Conservation (phyloP, 2,329 filamentous ascomycete species). For the Fusarium marasasianum region DNA sequence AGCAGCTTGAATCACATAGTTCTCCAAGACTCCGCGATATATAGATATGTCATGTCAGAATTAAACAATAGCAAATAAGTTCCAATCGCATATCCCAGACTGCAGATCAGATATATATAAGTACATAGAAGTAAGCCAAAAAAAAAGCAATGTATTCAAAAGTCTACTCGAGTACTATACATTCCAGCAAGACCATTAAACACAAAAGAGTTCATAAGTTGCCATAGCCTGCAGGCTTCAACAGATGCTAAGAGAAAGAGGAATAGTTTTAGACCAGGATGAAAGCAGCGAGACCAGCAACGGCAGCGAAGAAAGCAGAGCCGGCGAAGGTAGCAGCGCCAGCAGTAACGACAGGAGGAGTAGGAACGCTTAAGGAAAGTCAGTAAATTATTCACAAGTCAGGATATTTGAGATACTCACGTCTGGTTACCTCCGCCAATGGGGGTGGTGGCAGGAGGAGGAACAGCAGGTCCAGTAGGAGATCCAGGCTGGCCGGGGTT, state of each 20-base stretch:
- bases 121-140: conserved; percentile 38
- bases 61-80: conserved; percentile 10
- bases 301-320: conserved; percentile 64
- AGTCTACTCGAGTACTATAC: conserved; percentile 52
- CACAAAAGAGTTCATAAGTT: conserved; percentile 48
- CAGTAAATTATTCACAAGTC: conserved; percentile 25
- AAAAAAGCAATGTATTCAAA: conserved; percentile 48
- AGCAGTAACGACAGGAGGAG: conserved; percentile 55
- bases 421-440: conserved; percentile 45
- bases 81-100: conserved; percentile 36
- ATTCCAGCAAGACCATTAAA: conserved; percentile 47
- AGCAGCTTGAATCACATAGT: neutral
- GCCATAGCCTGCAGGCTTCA: conserved; percentile 54
- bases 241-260: conserved; percentile 46
- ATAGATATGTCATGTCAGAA: neutral
- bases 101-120: conserved; percentile 58
- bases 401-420: conserved; percentile 37
- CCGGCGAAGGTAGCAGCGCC: conserved; percentile 63
- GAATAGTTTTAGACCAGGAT: conserved; percentile 63
- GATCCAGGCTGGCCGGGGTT: conserved; percentile 8
- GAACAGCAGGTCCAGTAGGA: conserved; percentile 35
- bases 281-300: conserved; percentile 63
- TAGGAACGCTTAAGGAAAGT: conserved; percentile 17
- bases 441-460: conserved; percentile 42
- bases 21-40: neutral